phyloP scores from a whole-genome alignment of 768 basidiomycete genomes.

The Macrolepiota dolichaula region DNA sequence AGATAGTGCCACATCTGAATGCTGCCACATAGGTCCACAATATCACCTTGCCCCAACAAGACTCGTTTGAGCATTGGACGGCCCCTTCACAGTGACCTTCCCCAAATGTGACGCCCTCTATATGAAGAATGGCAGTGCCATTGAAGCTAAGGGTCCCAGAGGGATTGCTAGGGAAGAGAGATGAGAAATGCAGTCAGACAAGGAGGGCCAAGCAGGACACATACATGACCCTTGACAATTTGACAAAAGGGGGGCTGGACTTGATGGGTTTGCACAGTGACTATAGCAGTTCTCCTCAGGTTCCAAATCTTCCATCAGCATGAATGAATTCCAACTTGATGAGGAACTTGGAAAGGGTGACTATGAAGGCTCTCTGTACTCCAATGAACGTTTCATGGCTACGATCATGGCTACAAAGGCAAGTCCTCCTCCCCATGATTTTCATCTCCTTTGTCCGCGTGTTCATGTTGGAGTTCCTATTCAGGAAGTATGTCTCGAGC shows the following conservation, averaged over 20 bases:
- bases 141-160: no score
- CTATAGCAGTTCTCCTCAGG: conserved; percentile 96
- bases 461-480: conserved; percentile 6
- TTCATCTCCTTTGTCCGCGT: conserved; percentile 8
- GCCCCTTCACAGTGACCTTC: background rate
- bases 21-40: background rate
- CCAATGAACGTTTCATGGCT: conserved; percentile 94
- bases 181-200: no score
- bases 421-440: conserved; percentile 17
- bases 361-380: conserved; percentile 88
- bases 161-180: no score
- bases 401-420: conserved; percentile 99
- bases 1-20: background rate
- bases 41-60: background rate
- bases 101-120: no score
- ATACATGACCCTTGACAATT: no score
- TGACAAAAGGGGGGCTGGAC: no score
- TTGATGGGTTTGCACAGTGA: no score
- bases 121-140: no score
- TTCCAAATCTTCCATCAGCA: conserved; percentile 88
- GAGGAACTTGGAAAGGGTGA: conserved; percentile 96
- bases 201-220: no score
- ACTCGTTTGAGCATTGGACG: conserved; percentile 52
- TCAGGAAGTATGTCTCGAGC: conserved; percentile 95
- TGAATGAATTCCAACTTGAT: conserved; percentile 85